Base-by-base conservation (phyloP, 306 rosid species). In the Chamaecrista fasciculata region DNA sequence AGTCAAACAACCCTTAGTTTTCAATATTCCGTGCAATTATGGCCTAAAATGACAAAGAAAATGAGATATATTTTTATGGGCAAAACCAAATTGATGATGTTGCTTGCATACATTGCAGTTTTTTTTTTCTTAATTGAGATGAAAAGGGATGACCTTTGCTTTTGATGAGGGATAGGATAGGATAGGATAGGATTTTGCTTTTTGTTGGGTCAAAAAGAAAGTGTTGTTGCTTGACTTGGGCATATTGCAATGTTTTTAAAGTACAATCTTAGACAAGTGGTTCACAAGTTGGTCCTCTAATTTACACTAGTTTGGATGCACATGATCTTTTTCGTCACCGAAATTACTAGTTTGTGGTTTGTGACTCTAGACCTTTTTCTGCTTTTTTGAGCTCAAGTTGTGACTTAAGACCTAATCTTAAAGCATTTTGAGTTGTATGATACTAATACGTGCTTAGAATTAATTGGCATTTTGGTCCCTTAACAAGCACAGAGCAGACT, bases 101-200 rank as follows among this genome's bases (percentile, higher is more conserved):
- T 33, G 36, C 6, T 1, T 33, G 36, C n/a, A n/a, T n/a, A n/a
- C 3, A 15, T 31, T 60, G 11, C 59, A 76, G 46, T 12, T 69
- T 76, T 66, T 76, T 76, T 48, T 44, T 61, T n/a, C 25, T 67
- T 71, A 76, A 77, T 59, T 23, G 51, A 62, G 70, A 55, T 37
- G 78, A 72, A 71, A 72, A 72, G 47, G 57, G 12, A 48, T 26
- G 21, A 16, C 74, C 40, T 66, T 61, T 36, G 76, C 74, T 76
- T 81, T 81, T 29, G 6, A 43, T 31, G 14, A 20, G 24, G 5
- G 34, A 29, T 29, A 29, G 34, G 85, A 80, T 76, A 70, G 62
- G 81, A 81, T 72, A 77, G 75, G 85, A 76, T 81, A 77, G 24
- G 67, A 60, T 63, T n/a, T n/a, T 73, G 77, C 66, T 73, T 73